Percentiles rank a stretch among this genome's conserved stretches.
phyloP scores from a whole-genome alignment of 768 basidiomycete species.

The Leccinum imitatum region DNA sequence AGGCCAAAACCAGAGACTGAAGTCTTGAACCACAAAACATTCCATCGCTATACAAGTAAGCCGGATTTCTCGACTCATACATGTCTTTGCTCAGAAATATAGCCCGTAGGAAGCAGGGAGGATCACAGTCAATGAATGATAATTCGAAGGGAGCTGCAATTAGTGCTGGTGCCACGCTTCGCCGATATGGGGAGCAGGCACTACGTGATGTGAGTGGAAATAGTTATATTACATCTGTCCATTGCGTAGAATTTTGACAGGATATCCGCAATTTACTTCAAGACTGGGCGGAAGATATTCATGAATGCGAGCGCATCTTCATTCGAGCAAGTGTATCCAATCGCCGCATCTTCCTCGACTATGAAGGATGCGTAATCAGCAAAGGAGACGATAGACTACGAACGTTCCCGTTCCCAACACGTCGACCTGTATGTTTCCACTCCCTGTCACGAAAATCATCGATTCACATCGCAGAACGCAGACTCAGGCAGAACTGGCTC shows the following conservation, averaged over 20 bases:
- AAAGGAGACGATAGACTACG: constrained; percentile 84
- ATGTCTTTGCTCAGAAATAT: constrained; percentile 9
- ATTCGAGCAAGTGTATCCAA: constrained; percentile 88
- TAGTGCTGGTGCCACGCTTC: constrained; percentile 90
- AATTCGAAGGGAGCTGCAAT: constrained; percentile 90
- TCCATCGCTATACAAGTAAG: constrained; percentile 97
- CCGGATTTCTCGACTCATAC: constrained; percentile 10
- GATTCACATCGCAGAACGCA: constrained; percentile 30
- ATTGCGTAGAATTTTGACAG: constrained; percentile 35
- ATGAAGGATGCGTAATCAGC: constrained; percentile 71
- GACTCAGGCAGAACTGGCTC: constrained; percentile 88
- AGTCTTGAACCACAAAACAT: constrained; percentile 88
- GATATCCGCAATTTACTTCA: constrained; percentile 83
- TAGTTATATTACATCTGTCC: neutral
- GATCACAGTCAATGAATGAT: constrained; percentile 89
- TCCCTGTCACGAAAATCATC: neutral
- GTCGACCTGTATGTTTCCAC: constrained; percentile 70
- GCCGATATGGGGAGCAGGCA: constrained; percentile 94
- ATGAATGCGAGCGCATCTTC: constrained; percentile 87
- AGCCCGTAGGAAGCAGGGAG: constrained; percentile 98
- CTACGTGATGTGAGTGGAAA: constrained; percentile 71
- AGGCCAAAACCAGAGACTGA: constrained; percentile 76
- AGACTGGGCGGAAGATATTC: constrained; percentile 88
- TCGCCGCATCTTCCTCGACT: constrained; percentile 85
- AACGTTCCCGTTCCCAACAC: constrained; percentile 94